Percentiles rank a stretch among this genome's conserved stretches.
Evolutionary conservation across 352 stramenopile species (phyloP).

Genomic region (Globisporangium spinosum): DNA sequence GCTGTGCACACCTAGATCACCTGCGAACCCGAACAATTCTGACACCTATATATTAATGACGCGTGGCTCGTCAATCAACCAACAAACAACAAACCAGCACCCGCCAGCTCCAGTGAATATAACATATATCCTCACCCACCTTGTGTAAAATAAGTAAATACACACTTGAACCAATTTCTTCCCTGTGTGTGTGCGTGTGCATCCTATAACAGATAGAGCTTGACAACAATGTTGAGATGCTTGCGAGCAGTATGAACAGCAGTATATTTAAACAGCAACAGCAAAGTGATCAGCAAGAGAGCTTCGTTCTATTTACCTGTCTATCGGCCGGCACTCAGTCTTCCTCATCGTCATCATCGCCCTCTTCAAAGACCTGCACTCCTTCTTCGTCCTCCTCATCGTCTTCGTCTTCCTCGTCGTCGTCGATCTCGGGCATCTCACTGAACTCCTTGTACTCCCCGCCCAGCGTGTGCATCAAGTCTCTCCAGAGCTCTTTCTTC

Average conservation of each 20-base stretch:
- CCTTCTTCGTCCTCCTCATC: constrained; percentile 30
- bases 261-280: constrained; percentile 1
- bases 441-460: constrained; percentile 77
- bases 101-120: background rate
- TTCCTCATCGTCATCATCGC: constrained; percentile 16
- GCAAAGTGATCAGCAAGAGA: background rate
- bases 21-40: constrained; percentile 1
- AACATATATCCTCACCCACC: constrained; percentile 2
- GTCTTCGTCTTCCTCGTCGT: constrained; percentile 28
- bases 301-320: constrained; percentile 26
- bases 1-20: background rate
- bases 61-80: background rate
- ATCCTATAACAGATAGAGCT: background rate
- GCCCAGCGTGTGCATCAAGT: constrained; percentile 63
- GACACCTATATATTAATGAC: constrained; percentile 12
- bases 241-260: background rate
- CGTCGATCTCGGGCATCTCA: constrained; percentile 50
- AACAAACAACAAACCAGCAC: background rate
- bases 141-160: constrained; percentile 5
- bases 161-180: background rate
- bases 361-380: constrained; percentile 2
- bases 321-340: constrained; percentile 13
- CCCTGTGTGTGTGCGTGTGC: background rate
- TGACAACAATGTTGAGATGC: background rate
- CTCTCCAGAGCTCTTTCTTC: constrained; percentile 57